Evolutionary conservation across 2,329 filamentous ascomycete species (phyloP).

Genomic region (Nemania sp.): DNA sequence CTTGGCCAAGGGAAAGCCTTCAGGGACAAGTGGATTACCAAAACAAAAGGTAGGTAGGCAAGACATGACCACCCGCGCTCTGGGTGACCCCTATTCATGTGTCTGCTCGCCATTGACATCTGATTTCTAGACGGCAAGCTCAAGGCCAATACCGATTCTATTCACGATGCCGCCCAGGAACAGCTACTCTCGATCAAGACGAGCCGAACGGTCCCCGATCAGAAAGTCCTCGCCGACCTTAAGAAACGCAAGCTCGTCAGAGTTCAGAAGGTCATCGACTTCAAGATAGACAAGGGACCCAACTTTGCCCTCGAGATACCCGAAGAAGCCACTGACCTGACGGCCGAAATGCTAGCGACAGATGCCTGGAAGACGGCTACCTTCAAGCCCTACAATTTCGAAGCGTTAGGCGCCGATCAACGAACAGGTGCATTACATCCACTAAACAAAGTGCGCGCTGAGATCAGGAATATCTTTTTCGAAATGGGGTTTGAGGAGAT

Average conservation of each 20-base stretch:
- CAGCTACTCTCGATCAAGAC: conserved; percentile 79
- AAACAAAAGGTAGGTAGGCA: conserved; percentile 59
- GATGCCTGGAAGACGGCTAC: conserved; percentile 92
- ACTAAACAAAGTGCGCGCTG: conserved; percentile 93
- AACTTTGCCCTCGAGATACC: conserved; percentile 91
- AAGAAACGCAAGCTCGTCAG: conserved; percentile 93
- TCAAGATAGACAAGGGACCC: conserved; percentile 83
- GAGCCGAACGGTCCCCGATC: too few relatives aligned
- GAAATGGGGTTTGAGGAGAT: conserved; percentile 34
- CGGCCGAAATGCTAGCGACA: conserved; percentile 87
- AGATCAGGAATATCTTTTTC: conserved; percentile 98
- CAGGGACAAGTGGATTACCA: conserved; percentile 76
- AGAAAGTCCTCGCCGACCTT: conserved; percentile 83
- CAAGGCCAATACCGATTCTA: conserved; percentile 73
- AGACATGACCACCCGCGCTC: too few relatives aligned
- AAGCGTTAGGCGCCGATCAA: conserved; percentile 70
- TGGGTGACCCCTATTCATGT: too few relatives aligned
- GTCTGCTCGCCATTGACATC: too few relatives aligned
- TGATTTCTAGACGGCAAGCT: conserved; percentile 34
- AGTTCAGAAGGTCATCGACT: conserved; percentile 85
- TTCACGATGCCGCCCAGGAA: conserved; percentile 82
- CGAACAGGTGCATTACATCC: conserved; percentile 72
- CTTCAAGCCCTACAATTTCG: conserved; percentile 79
- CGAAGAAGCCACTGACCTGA: conserved; percentile 95
- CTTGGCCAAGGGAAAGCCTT: conserved; percentile 96